These are phyloP conservation scores for Lasiodiplodia sp. DNA, from an alignment of 2,329 filamentous ascomycete genomes.

Conservation along the genomic window DNA sequence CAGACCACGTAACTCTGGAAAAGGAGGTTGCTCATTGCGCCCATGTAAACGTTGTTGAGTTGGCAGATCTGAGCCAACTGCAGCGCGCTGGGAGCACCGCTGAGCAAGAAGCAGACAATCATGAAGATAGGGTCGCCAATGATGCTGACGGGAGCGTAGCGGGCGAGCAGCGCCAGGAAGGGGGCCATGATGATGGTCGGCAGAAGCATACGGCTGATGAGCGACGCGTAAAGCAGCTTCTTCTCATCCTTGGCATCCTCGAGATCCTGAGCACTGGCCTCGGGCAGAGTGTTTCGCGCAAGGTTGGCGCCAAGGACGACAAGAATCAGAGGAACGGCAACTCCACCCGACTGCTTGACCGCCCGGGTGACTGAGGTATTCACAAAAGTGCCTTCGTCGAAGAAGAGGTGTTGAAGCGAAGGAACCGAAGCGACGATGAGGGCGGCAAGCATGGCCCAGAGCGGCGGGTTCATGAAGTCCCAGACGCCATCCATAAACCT, in stretches of 20 bases:
- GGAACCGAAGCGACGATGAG: slow-evolving; percentile 91
- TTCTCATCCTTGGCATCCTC: slow-evolving; percentile 74
- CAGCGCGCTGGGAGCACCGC: slow-evolving; percentile 89
- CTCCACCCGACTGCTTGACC: slow-evolving; percentile 82
- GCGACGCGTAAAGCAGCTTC: slow-evolving; percentile 82
- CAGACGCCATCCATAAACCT: slow-evolving; percentile 73
- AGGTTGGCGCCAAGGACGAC: slow-evolving; percentile 96
- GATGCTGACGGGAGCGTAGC: slow-evolving; percentile 91
- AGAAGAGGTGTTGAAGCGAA: slow-evolving; percentile 82
- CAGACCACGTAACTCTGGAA: slow-evolving; percentile 98
- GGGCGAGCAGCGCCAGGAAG: slow-evolving; percentile 83
- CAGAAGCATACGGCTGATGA: slow-evolving; percentile 89
- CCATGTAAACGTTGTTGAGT: slow-evolving; percentile 95
- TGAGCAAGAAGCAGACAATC: slow-evolving; percentile 95
- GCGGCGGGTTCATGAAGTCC: slow-evolving; percentile 97
- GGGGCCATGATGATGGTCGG: slow-evolving; percentile 94
- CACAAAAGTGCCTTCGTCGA: slow-evolving; percentile 85
- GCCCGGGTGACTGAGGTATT: slow-evolving; percentile 92
- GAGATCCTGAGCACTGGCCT: slow-evolving; percentile 68
- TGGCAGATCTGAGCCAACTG: slow-evolving; percentile 98
- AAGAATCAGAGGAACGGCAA: slow-evolving; percentile 92
- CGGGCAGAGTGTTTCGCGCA: slow-evolving; percentile 85
- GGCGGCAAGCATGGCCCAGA: slow-evolving; percentile 96
- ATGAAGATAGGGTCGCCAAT: slow-evolving; percentile 98
- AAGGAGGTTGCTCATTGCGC: slow-evolving; percentile 88